A percentile compares a stretch with the other conserved stretches of the same genome.
phyloP scores from a whole-genome alignment of 192 early-diverging fungal species.

The Backusella mclennaniae region DNA sequence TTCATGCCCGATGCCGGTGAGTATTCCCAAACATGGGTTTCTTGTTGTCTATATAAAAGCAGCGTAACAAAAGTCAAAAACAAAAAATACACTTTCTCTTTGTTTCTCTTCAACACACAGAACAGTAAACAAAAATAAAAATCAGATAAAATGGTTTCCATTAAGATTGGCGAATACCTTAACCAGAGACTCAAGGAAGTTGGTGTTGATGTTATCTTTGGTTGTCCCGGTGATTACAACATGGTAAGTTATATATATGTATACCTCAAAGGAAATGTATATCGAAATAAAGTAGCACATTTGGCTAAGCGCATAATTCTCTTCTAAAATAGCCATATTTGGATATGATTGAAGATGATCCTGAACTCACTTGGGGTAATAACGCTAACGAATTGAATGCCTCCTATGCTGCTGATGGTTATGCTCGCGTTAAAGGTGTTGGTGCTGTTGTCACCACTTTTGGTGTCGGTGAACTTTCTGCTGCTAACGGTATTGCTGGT shows the following conservation, averaged over 20 bases:
- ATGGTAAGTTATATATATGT: constrained; percentile 27
- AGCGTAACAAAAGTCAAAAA: background rate
- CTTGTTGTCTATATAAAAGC: background rate
- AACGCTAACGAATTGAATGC: constrained; percentile 44
- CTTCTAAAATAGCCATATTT: constrained; percentile 21
- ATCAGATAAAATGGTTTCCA: constrained; percentile 9
- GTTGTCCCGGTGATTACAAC: constrained; percentile 48
- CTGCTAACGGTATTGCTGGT: constrained; percentile 47
- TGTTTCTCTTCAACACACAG: background rate
- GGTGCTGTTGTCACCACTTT: constrained; percentile 47
- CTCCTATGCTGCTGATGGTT: constrained; percentile 48
- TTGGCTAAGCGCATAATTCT: background rate
- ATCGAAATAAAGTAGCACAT: background rate
- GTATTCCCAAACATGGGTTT: constrained; percentile 1
- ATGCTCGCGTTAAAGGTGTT: constrained; percentile 41
- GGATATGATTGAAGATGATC: constrained; percentile 35
- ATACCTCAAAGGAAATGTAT: background rate
- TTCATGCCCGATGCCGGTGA: background rate
- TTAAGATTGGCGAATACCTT: constrained; percentile 39
- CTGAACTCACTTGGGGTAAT: constrained; percentile 40
- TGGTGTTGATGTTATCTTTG: constrained; percentile 40
- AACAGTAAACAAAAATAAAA: background rate
- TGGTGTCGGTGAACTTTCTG: constrained; percentile 46
- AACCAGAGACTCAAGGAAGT: constrained; percentile 41
- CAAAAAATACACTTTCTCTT: background rate